Evolutionary conservation across 352 stramenopile genomes (phyloP).

Genomic region (Globisporangium camurandrum): DNA sequence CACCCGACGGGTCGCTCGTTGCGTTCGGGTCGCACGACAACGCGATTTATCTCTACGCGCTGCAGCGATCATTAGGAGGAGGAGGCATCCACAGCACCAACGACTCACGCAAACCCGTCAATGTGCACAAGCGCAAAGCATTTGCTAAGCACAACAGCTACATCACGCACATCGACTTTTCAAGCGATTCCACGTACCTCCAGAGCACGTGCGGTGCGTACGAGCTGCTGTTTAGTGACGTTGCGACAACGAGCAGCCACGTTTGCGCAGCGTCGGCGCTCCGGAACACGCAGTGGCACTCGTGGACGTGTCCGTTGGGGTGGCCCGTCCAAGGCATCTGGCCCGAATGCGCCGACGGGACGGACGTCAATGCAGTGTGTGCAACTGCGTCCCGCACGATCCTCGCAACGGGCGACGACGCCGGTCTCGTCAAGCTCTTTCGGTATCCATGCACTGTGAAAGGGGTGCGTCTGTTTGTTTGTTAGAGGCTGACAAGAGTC

Average conservation of each 20-base stretch:
- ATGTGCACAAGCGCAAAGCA: constrained; percentile 54
- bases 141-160: constrained; percentile 80
- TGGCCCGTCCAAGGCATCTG: constrained; percentile 92
- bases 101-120: background rate
- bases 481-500: no score
- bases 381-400: constrained; percentile 55
- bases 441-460: constrained; percentile 75
- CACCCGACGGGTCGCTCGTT: constrained; percentile 31
- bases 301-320: constrained; percentile 83
- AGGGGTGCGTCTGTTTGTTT: constrained; percentile 24
- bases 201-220: constrained; percentile 84
- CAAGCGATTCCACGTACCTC: constrained; percentile 47
- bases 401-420: constrained; percentile 78
- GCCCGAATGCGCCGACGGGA: constrained; percentile 72
- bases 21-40: constrained; percentile 73
- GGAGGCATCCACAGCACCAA: background rate
- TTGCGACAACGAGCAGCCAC: constrained; percentile 61
- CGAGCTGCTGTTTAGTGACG: constrained; percentile 90
- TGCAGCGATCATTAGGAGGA: no score
- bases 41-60: constrained; percentile 54
- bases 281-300: constrained; percentile 82
- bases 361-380: constrained; percentile 77
- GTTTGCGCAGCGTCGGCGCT: constrained; percentile 70
- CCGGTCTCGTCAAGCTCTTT: constrained; percentile 80
- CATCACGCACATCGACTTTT: constrained; percentile 84